Evolutionary conservation across 1,139 yeast species (phyloP), one percentile per base, ranked within the genome.

Genomic region (Blastobotrys elegans): DNA sequence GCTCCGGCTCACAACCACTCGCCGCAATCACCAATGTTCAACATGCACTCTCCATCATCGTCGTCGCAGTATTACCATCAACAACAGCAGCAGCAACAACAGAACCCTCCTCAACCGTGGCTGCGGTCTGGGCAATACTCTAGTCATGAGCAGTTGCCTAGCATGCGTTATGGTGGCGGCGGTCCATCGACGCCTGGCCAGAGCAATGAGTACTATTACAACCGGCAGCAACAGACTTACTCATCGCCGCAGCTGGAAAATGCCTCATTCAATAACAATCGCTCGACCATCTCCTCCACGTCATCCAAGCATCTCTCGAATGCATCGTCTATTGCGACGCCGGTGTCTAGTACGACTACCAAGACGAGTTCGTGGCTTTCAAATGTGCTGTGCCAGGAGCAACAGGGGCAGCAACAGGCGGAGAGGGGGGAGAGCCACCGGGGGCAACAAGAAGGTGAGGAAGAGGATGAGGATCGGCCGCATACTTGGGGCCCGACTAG

Each of bases 401-500:
- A 40, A 31, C n/a, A n/a, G n/a, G n/a, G n/a, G n/a, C n/a, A n/a
- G n/a, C n/a, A n/a, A n/a, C n/a, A n/a, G n/a, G n/a, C n/a, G n/a
- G n/a, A n/a, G n/a, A n/a, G n/a, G n/a, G 41, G 46, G 47, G n/a
- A n/a, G n/a, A n/a, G n/a, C n/a, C n/a, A n/a, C n/a, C n/a, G n/a
- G n/a, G n/a, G n/a, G n/a, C n/a, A n/a, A n/a, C 27, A 24, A 24
- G 8, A 24, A 10, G 8, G 10, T 6, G 27, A 24, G 27, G 32
- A 47, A 44, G 49, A 54, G 2, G 61, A 53, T 31, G 64, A 62
- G 33, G 63, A 60, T 32, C 50, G 66, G 11, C 65, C 66, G 1
- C 61, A 58, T 43, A 61, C 66, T 4, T 62, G 66, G 66, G 66
- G 66, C 7, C 66, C 65, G 1, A 52, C 61, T 16, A 50, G 50